Evolutionary conservation across 2,329 filamentous ascomycete genomes (phyloP).

Genomic region (Epichloe amarillans): DNA sequence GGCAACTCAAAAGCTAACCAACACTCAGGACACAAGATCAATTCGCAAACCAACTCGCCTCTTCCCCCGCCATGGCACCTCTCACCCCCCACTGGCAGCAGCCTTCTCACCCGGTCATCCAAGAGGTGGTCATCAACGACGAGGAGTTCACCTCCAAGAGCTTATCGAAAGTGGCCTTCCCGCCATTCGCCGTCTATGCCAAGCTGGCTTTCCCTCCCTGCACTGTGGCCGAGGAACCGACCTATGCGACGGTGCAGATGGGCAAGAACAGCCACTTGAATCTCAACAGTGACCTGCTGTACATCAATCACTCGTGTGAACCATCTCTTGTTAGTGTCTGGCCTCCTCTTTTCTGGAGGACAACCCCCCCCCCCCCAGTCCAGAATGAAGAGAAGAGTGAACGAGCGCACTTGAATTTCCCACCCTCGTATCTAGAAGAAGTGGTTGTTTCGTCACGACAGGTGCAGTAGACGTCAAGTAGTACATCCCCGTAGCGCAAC

Average conservation of each 20-base stretch:
- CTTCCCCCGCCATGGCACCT: conserved; percentile 32
- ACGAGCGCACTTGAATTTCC: not conserved
- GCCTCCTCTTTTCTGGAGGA: not conserved
- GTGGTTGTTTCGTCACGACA: not conserved
- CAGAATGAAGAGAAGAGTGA: too few species aligned
- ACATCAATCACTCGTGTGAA: conserved; percentile 56
- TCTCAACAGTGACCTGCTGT: conserved; percentile 52
- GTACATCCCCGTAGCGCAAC: not conserved
- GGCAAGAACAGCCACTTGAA: conserved; percentile 42
- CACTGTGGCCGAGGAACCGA: conserved; percentile 38
- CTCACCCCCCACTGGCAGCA: conserved; percentile 45
- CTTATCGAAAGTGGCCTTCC: conserved; percentile 38
- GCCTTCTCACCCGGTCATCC: conserved; percentile 45
- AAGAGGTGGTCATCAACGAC: conserved; percentile 41
- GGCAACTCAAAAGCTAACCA: too few species aligned
- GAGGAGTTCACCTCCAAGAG: conserved; percentile 47
- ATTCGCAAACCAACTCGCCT: not conserved
- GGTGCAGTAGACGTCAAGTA: not conserved
- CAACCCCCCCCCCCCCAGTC: not conserved
- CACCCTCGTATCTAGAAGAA: not conserved
- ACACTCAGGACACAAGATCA: not conserved
- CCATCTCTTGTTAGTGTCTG: conserved; percentile 43
- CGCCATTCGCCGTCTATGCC: conserved; percentile 52
- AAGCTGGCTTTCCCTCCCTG: conserved; percentile 53
- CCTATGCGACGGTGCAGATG: conserved; percentile 52